Evolutionary conservation across 192 early-diverging fungal species (phyloP), one percentile per base, ranked within the genome.

Genomic region (Coemansia javaensis): DNA sequence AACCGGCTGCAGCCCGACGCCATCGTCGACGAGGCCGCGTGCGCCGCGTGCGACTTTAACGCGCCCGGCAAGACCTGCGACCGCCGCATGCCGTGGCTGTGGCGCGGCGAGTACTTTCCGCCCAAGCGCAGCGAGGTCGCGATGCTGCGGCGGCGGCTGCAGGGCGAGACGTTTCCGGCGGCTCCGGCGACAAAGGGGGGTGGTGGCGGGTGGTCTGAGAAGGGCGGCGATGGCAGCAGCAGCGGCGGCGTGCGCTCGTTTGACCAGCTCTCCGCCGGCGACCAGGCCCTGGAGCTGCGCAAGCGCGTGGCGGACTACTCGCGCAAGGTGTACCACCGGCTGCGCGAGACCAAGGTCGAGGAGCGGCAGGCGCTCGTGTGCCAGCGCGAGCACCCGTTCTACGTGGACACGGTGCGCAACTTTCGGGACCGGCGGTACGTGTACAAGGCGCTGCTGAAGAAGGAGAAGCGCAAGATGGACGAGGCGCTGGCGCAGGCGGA

Each of bases 351-450:
- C 35, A 83, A 84, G 51, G 81, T 91, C 4, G 81, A 89, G 45
- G 80, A 86, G 57, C 82, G 88, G 38, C 85, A 93, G 72, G 85
- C 89, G 10, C 83, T 96, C 32, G 85, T 99, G 28, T 99, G 97
- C 71, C 97, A 99, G 67, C 66, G 97, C 23, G 97, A 99, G 54
- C 90, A 97, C 48, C 90, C 97, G 14, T 99, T 99, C 63, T 99
- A 99, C 54, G 84, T 99, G 38, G 86, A 99, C 42, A 99, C 97
- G 11, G 97, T 99, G 40, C 77, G 89, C 30, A 85, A 80, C 31
- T 99, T 99, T 61, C 90, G 97, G 60, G 97, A 99, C 73, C 88
- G 93, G 22, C 84, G 97, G 11, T 99, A 99, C 56, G 91, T 94
- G 52, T 99, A 99, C 78, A 99, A 99, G 59, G 89, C 87, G 14